Conservation (phyloP, 306 rosid genomes). For the Citrullus amarus region DNA sequence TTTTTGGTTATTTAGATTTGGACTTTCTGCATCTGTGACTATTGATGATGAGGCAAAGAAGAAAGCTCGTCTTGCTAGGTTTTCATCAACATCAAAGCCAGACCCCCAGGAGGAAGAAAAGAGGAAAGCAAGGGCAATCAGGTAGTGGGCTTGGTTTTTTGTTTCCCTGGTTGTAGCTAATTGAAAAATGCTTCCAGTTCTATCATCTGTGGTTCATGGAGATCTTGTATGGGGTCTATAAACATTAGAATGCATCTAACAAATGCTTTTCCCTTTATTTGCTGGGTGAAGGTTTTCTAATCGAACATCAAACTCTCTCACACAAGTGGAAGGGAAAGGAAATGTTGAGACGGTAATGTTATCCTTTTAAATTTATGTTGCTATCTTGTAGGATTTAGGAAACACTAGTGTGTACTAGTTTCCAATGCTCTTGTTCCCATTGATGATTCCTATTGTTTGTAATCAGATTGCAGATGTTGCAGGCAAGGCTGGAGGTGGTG, state of each 20-base stretch:
- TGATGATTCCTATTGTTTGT: slow-evolving; percentile 2
- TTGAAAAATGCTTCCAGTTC: background rate
- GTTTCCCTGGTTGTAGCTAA: background rate
- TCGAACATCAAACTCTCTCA: slow-evolving; percentile 21
- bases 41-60: slow-evolving; percentile 55
- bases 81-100: slow-evolving; percentile 41
- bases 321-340: slow-evolving; percentile 44
- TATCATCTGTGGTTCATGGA: background rate
- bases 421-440: slow-evolving; percentile 17
- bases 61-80: slow-evolving; percentile 79
- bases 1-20: slow-evolving; percentile 41
- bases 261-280: background rate
- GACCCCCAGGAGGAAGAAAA: slow-evolving; percentile 81
- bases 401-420: background rate
- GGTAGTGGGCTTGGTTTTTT: slow-evolving; percentile 19
- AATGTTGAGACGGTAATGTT: slow-evolving; percentile 38
- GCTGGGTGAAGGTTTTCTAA: slow-evolving; percentile 51
- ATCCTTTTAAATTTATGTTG: background rate
- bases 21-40: slow-evolving; percentile 35
- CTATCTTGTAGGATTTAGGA: background rate
- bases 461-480: slow-evolving; percentile 44
- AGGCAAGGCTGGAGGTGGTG: slow-evolving; percentile 58
- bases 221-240: background rate
- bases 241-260: background rate
- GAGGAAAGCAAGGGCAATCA: slow-evolving; percentile 80